Base-by-base conservation (phyloP, 2,329 filamentous ascomycete genomes). In the Mycosphaerella arachidis region DNA sequence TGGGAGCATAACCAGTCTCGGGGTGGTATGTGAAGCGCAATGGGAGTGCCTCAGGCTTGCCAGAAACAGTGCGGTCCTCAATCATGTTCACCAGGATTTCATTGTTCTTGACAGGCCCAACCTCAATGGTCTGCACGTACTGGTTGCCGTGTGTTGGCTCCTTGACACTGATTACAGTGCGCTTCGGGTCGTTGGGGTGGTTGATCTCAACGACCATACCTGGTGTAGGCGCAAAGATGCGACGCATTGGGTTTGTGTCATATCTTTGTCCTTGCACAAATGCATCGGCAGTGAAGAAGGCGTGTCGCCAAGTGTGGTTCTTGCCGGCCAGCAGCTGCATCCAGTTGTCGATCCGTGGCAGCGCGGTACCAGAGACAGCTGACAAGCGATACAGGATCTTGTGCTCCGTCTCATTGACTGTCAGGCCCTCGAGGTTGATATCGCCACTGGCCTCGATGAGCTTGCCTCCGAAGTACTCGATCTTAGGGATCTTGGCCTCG, bases 381-480 rank as follows among this genome's bases (percentile, higher is more conserved):
- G 92, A 91, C 35, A 99, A 79, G 54, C 92, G 88, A 78, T 95
- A 97, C 20, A 87, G 89, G 70, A 89, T 86, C 82, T 94, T 96
- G 75, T 88, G 78, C 60, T 84, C 79, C 64, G 96, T 89, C 68
- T 93, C 86, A 24, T 87, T 90, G 61, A 95, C 86, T 4, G 88
- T 94, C 30, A 99, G 83, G 50, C 92, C 91, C 66, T 97, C 93
- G 18, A 93, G 81, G 60, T 96, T 92, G 18, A 86, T 76, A 56
- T 93, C 87, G 54, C 87, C 84, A 66, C 87, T 86, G 9, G 82
- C 75, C 37, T 91, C 88, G 46, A 90, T 83, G 35, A 92, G 82
- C 77, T 92, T 91, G 69, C 93, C 93, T 66, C 94, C 94, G 67
- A 99, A 97, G 77, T 97, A 99, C 75, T 99, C 94, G 18, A 95